Evolutionary conservation across 768 basidiomycete genomes (phyloP), one percentile per base, ranked within the genome.

Genomic region (Boletus subparvulus): DNA sequence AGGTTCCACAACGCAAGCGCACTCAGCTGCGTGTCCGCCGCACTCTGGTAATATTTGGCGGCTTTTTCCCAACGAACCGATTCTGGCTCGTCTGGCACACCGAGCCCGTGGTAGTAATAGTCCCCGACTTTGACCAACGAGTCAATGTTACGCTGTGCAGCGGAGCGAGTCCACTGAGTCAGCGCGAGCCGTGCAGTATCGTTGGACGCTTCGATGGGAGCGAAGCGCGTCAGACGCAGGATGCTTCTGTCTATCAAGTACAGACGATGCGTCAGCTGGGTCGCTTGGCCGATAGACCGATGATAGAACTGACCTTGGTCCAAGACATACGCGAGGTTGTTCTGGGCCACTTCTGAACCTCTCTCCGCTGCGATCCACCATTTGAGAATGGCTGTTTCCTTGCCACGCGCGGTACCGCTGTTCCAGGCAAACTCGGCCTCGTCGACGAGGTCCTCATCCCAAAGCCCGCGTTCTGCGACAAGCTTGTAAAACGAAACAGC

Each of bases 1-100:
- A 98, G 75, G 67, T 98, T 97, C 94, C 94, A 98, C 87, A 97
- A 92, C 1, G 97, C 94, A 60, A 98, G 78, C 1, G 97, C 94
- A 63, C 94, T 97, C 64, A 89, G 63, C 58, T 95, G 92, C 3
- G 92, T 95, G 61, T 94, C 93, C 3, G 92, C 93, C 4, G 97
- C 97, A 32, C 91, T 89, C 67, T 92, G 94, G 66, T 99, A 99
- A 68, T 92, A 98, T 28, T 87, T 84, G 1, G 91, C 94, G 0
- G 97, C 97, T 63, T 94, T 94, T 70, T 96, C 94, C 69, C 86
- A 85, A 17, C 90, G 82, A 19, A 78, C 65, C 2, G 76, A 65
- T 62, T 87, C 83, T 3, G 86, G 81, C 54, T 86, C 86, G 56
- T 87, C 83, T 6, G 82, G 75, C 1, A 93, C 86, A 12, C 92